Evolutionary conservation across 2,329 filamentous ascomycete genomes (phyloP), one percentile per base, ranked within the genome.

Genomic region (Magnaporthiopsis poae): DNA sequence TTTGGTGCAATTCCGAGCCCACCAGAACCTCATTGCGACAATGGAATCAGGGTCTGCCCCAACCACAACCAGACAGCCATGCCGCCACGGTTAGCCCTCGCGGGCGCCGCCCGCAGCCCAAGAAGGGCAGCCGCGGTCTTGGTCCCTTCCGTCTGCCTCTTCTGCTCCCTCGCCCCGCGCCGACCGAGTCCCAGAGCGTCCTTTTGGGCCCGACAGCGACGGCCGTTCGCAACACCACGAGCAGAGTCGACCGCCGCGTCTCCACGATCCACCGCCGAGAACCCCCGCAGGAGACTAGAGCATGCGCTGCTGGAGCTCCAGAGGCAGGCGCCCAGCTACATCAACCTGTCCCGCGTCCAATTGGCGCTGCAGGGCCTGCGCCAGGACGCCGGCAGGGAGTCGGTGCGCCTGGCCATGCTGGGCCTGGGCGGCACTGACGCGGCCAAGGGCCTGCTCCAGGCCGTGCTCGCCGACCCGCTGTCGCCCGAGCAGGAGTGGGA

Each of bases 391-490:
- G 86, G 86, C 4, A 73, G 80, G 52, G 86, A 88, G 73, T 80
- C 83, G 2, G 80, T 88, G 39, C 80, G 86, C 25, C 78, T 89
- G 67, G 86, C 86, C 18, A 78, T 89, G 62, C 74, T 88, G 9
- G 83, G 81, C 12, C 73, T 86, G 35, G 74, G 72, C 21, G 35
- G 27, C 36, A 73, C 76, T 62, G 77, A 75, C 61, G 83, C 83
- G 15, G 88, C 88, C 3, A 86, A 86, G 73, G 81, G 83, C 68
- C 80, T 97, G 11, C 82, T 92, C 62, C 84, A 87, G 60, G 79
- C 93, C 52, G 77, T 92, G 15, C 79, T 92, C 1, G 88, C 88
- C 2, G 90, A 93, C 75, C 89, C 90, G 5, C 76, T 93, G 69
- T 81, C 81, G 56, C 77, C 82, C 5, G 82, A 85, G 69, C 82